Evolutionary conservation across 2,329 filamentous ascomycete species (phyloP), one percentile per base, ranked within the genome.

Genomic region (Talaromyces sp.): DNA sequence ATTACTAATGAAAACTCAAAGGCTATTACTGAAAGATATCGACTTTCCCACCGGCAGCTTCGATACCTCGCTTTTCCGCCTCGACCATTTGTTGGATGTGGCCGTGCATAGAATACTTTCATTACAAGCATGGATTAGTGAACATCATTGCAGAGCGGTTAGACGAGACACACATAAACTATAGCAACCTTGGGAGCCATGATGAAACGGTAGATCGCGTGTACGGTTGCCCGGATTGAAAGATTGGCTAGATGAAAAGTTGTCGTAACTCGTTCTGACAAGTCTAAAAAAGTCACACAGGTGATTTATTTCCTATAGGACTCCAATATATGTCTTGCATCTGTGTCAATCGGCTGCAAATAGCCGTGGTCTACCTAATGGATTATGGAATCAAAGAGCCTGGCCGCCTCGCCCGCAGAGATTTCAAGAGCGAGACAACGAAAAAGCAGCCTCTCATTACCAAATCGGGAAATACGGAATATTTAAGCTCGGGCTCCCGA

Each of bases 131-230:
- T 47, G 27, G 2, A 52, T 28, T 14, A 58, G 27, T 23, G 4
- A 58, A 27, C 52, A 14, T 56, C 55, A 5, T 30, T 30, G 12
- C 5, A 28, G 31, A 36, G 1, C 1, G 12, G 12, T 36, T 36
- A 36, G 34, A 12, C 34, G 27, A 8, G 56, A 85, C 89, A 69
- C 83, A 93, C 90, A 78, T 87, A 96, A 76, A 96, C 86, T 79
- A 96, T 95, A 70, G 92, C 92, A 75, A 96, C 86, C 83, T 91
- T 96, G 77, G 90, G 90, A 81, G 90, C 91, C 91, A 96, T 52
- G 27, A n/a, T 16, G 27, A 2, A 16, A 16, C 12, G 14, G 34
- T 36, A 16, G 5, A 36, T 36, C 5, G 4, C 5, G 34, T 36
- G 5, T 12, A 36, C 14, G 0, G 12, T 36, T 12, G 34, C 34